Conservation (phyloP, 768 basidiomycete genomes). For the Mrakia frigida region DNA sequence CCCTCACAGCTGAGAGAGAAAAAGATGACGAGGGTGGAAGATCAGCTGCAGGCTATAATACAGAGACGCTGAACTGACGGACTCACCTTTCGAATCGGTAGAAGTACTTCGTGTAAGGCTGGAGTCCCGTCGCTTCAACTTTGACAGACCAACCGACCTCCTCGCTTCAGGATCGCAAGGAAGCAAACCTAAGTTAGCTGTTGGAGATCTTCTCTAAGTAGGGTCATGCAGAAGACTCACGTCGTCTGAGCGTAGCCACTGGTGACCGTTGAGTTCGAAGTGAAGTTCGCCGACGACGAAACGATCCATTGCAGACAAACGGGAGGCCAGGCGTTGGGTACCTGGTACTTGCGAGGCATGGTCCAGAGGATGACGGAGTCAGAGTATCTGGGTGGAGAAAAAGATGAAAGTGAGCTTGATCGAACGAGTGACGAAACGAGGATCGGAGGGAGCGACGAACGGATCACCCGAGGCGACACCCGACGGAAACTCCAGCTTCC, state of each 20-base stretch:
- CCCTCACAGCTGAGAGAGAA: slow-evolving; percentile 45
- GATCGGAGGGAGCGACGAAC: slow-evolving; percentile 38
- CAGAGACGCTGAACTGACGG: neutral
- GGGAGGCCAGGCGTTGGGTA: slow-evolving; percentile 40
- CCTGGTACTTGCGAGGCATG: slow-evolving; percentile 48
- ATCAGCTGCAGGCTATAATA: neutral
- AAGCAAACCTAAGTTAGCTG: neutral
- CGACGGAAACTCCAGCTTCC: slow-evolving; percentile 32
- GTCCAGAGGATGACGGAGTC: slow-evolving; percentile 58
- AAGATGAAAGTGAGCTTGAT: neutral
- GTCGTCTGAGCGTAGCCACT: slow-evolving; percentile 54
- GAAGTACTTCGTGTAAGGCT: slow-evolving; percentile 55
- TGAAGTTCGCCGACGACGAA: slow-evolving; percentile 52
- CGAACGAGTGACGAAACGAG: neutral
- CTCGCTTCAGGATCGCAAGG: slow-evolving; percentile 37
- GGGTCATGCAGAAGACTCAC: neutral
- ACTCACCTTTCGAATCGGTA: slow-evolving; percentile 54
- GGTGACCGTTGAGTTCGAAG: slow-evolving; percentile 46
- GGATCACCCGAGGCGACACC: slow-evolving; percentile 52
- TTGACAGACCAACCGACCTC: slow-evolving; percentile 61
- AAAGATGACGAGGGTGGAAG: too few relatives aligned
- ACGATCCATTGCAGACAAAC: slow-evolving; percentile 43
- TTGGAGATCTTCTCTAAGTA: neutral
- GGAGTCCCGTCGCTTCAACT: slow-evolving; percentile 54
- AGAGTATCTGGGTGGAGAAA: neutral